These are phyloP conservation scores for Diospyros kaki DNA, from an alignment of 148 eudicot species.

Conservation along the genomic window DNA sequence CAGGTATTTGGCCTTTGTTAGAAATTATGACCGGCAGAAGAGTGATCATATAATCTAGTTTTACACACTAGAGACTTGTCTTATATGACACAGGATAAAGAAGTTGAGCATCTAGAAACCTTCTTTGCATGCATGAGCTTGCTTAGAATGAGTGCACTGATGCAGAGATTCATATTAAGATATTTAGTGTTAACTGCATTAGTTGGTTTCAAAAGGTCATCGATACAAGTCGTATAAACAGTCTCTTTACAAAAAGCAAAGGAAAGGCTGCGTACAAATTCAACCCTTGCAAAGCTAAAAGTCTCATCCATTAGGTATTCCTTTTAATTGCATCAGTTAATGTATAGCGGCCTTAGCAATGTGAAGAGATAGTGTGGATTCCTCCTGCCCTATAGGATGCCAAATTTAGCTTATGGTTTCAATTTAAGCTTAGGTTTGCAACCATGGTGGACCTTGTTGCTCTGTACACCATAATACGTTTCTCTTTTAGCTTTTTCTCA, in stretches of 20 bases:
- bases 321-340: no score
- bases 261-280: no score
- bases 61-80: background rate
- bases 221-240: no score
- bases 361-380: no score
- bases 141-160: background rate
- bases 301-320: no score
- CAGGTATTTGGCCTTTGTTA: background rate
- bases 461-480: background rate
- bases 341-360: no score
- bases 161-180: slow-evolving; percentile 1
- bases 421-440: background rate
- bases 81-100: background rate
- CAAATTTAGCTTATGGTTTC: no score
- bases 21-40: background rate
- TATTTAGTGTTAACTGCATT: background rate
- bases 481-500: slow-evolving; percentile 2
- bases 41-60: background rate
- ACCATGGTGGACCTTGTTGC: background rate
- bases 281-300: no score
- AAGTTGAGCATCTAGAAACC: background rate
- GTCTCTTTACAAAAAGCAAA: no score
- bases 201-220: background rate
- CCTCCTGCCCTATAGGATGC: no score
- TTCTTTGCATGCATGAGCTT: background rate